Base-by-base conservation (phyloP, 306 rosid species). In the Prunus mira region DNA sequence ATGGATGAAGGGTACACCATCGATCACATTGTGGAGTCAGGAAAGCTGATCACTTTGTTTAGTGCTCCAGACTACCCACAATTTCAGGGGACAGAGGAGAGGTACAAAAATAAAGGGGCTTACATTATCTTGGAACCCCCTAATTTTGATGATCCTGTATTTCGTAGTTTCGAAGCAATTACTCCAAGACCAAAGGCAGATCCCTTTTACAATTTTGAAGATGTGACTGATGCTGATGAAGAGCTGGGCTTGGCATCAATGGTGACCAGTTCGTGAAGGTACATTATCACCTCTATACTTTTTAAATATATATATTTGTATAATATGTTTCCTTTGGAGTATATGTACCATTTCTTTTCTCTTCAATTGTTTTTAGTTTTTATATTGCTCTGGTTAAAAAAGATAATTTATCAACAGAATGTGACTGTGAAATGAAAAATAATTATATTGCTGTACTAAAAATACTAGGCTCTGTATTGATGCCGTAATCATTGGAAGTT, bases 61-160 rank as follows among this genome's bases (percentile, higher is more conserved):
- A 93, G 96, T 81, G 97, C 97, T 82, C 97, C 97, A 34, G 97
- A 93, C 80, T 93, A 90, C 80, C 97, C 97, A 32, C 97, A 93
- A 68, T 93, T 90, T 90, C 97, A 93, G 96, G 96, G 89, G 50
- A 80, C 96, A 6, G 78, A 83, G 60, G 76, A 87, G 62, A 90
- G 97, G 80, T 87, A 84, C 76, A 83, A 89, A 81, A 90, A 90
- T 72, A 93, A 87, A 79, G 97, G 94, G 52, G 93, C 97, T n/a
- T 93, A 90, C 81, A 77, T 90, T 72, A 89, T 93, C 68, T 87
- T 93, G 65, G 86, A 87, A 80, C 80, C 92, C 67, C 96, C 97
- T 0, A 84, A 85, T 84, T 93, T 83, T 68, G 97, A 90, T 79
- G 78, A 80, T 86, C 96, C 97, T 10, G 75, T 77, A 66, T 86